These are phyloP conservation scores for Lineolata rhizophorae DNA, from an alignment of 495 filamentous ascomycete genomes.

Conservation along the genomic window DNA sequence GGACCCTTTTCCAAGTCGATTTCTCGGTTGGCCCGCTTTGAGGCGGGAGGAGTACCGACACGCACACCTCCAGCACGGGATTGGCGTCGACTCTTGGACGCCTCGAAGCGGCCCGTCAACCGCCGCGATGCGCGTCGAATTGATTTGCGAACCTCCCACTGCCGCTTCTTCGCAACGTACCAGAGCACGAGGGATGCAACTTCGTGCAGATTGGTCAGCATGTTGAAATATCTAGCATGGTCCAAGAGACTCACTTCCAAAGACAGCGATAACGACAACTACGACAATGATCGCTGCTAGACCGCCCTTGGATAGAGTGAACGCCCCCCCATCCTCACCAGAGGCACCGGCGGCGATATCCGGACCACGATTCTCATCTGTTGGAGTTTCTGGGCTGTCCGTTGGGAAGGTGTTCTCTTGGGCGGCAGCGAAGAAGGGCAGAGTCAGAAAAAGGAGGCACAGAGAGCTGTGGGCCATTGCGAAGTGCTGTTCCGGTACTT, in stretches of 20 bases:
- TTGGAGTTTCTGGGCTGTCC: no score
- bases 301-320: slow-evolving; percentile 32
- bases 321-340: slow-evolving; percentile 25
- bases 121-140: slow-evolving; percentile 24
- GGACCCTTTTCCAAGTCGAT: no score
- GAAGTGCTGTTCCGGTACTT: no score
- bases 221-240: slow-evolving; percentile 23
- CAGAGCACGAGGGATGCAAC: slow-evolving; percentile 15
- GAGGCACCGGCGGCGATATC: slow-evolving; percentile 30
- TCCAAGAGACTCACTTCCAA: no score
- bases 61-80: no score
- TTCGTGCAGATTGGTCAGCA: neutral
- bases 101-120: slow-evolving; percentile 16
- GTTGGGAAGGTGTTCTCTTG: no score
- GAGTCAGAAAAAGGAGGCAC: no score
- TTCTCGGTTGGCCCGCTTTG: no score
- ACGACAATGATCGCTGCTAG: slow-evolving; percentile 41
- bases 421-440: no score
- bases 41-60: no score
- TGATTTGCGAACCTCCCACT: slow-evolving; percentile 27
- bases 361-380: no score
- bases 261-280: slow-evolving; percentile 32
- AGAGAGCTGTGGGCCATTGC: no score
- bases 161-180: slow-evolving; percentile 28
- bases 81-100: slow-evolving; percentile 6